Evolutionary conservation across 495 filamentous ascomycete species (phyloP).

Genomic region (Lophiotrema nucula): DNA sequence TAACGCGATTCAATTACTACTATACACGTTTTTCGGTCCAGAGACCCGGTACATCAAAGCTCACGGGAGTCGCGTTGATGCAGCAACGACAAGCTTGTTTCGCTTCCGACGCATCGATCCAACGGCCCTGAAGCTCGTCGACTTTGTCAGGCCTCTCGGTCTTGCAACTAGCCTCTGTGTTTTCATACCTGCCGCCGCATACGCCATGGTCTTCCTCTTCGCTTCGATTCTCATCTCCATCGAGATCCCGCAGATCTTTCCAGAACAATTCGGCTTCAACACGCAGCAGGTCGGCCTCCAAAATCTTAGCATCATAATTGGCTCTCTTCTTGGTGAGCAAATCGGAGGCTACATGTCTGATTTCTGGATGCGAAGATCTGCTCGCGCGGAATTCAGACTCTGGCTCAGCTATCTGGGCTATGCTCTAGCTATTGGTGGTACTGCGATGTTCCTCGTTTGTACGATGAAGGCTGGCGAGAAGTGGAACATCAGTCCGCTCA

Average conservation of each 20-base stretch:
- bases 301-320: conserved; percentile 53
- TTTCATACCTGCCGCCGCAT: conserved; percentile 49
- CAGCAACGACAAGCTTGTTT: no score
- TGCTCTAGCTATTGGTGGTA: conserved; percentile 47
- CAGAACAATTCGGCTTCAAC: conserved; percentile 52
- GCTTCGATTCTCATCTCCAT: conserved; percentile 50
- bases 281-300: conserved; percentile 55
- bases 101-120: conserved; percentile 51
- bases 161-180: conserved; percentile 45
- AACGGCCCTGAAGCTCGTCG: conserved; percentile 45
- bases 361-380: conserved; percentile 48
- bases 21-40: conserved; percentile 55
- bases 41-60: conserved; percentile 56
- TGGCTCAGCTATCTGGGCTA: conserved; percentile 56
- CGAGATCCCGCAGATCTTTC: conserved; percentile 53
- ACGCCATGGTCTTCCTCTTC: conserved; percentile 54
- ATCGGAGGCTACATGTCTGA: conserved; percentile 51
- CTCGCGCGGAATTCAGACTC: conserved; percentile 48
- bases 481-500: conserved; percentile 52
- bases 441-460: conserved; percentile 53
- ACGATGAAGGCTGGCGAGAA: conserved; percentile 41
- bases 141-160: conserved; percentile 50
- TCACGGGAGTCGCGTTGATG: no score
- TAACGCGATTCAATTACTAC: conserved; percentile 53
- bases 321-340: conserved; percentile 55